These are phyloP conservation scores for peach (Prunus persica) DNA, from an alignment of 306 rosid genomes.

Conservation along the genomic window DNA sequence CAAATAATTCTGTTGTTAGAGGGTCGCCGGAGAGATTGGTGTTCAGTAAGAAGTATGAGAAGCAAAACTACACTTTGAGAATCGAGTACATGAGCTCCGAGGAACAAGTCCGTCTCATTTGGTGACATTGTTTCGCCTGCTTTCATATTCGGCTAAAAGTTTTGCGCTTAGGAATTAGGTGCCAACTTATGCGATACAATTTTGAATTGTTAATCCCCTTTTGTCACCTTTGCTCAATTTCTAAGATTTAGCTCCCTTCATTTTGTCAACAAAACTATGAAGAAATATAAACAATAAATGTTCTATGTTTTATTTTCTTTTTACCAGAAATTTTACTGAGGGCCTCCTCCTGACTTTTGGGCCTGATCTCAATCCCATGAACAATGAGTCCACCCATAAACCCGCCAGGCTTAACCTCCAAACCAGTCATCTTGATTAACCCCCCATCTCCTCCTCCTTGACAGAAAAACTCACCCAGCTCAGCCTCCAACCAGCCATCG, in stretches of 20 bases:
- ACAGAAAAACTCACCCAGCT: slow-evolving; percentile 51
- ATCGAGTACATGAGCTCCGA: no score
- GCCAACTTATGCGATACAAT: no score
- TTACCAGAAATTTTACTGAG: no score
- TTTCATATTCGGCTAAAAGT: background rate
- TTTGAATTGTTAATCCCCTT: no score
- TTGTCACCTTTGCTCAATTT: no score
- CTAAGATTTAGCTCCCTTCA: no score
- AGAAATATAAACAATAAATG: background rate
- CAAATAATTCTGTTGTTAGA: no score
- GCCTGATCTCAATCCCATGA: slow-evolving; percentile 64
- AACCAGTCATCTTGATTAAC: slow-evolving; percentile 37
- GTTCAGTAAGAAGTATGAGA: no score
- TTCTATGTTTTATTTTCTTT: background rate
- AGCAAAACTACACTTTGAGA: no score
- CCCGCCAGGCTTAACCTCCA: slow-evolving; percentile 28
- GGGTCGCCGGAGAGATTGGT: no score
- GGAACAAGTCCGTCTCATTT: background rate
- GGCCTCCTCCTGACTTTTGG: slow-evolving; percentile 13
- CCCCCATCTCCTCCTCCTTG: slow-evolving; percentile 29
- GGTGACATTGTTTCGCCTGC: slow-evolving; percentile 8
- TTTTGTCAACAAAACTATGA: no score
- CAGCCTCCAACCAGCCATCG: slow-evolving; percentile 64
- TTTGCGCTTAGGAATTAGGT: no score
- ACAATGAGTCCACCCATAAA: slow-evolving; percentile 58